Base-by-base conservation (phyloP, 192 early-diverging fungal genomes). In the Lobosporangium transversale region DNA sequence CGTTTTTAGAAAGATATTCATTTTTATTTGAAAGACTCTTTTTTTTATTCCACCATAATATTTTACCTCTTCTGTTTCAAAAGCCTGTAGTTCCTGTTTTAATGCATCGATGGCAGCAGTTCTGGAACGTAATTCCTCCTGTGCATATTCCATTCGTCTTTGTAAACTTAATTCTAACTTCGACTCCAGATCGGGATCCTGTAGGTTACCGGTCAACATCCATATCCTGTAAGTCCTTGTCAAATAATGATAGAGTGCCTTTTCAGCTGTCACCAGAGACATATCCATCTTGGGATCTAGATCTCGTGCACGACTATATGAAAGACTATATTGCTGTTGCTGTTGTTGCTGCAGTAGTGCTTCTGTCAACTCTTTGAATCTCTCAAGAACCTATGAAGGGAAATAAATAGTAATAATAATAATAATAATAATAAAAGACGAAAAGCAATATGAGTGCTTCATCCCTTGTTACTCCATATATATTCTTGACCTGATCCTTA, bases 201-300 rank as follows among this genome's bases (percentile, higher is more conserved):
- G 82, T 33, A 83, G 61, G 44, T 87, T 81, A 24, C 83, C 84
- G 0, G 84, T 85, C 37, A 78, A 48, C 66, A 91, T 69, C 66
- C 87, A 91, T 11, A 67, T 56, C 10, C 52, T 47, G 58, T 91
- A 91, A 11, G 89, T 65, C 52, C 69, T 62, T 2, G 43, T 87
- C 27, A 89, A 50, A 50, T 89, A 89, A 14, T 86, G 55, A 49
- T 85, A 90, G 54, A 89, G 86, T 2, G 84, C 83, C 30, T 85
- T 80, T 29, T 90, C 88, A 4, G 82, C 66, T 4, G 56, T 52
- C 4, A 66, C 67, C 30, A 51, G 63, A 1, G 61, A 58, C 73
- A 76, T 57, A n/a, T 76, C 73, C 56, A 71, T 43, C 30, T 66
- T 63, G 7, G 67, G 68, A 20, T 62, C 62, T 4, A 70, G 55